Percentiles rank a stretch among this genome's conserved stretches.
Conservation (phyloP, 495 filamentous ascomycete genomes). For the Neurospora sp. region DNA sequence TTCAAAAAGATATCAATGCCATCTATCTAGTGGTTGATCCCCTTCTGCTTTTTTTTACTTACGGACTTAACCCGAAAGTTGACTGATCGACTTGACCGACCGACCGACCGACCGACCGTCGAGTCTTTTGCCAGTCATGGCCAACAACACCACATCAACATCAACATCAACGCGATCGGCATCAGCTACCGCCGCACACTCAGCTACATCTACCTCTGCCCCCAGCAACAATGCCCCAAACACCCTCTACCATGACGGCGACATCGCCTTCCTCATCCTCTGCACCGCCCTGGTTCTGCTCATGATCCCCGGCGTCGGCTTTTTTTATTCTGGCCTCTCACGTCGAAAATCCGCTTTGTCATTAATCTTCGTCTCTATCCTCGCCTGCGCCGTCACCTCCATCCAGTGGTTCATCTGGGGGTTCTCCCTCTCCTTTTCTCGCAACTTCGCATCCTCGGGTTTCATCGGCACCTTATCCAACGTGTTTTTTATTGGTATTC, state of each 20-base stretch:
- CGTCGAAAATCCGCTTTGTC: conserved; percentile 89
- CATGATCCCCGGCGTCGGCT: conserved; percentile 97
- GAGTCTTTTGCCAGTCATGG: not conserved
- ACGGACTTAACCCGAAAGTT: not conserved
- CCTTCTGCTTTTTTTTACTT: not conserved
- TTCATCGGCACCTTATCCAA: conserved; percentile 73
- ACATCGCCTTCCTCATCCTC: conserved; percentile 83
- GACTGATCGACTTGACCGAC: not conserved
- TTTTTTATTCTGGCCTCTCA: conserved; percentile 96
- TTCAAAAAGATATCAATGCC: not conserved
- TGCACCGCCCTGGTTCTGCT: conserved; percentile 82
- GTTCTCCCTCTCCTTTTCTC: conserved; percentile 87
- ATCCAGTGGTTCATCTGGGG: conserved; percentile 99
- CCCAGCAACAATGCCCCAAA: conserved; percentile 28
- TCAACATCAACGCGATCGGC: not conserved
- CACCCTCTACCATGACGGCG: conserved; percentile 49
- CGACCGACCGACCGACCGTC: not conserved
- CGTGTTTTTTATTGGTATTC: conserved; percentile 71
- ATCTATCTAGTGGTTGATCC: not conserved
- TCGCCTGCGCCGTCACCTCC: conserved; percentile 77
- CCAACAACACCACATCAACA: not conserved
- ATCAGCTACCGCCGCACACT: not conserved
- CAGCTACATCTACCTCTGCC: not conserved
- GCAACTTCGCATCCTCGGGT: conserved; percentile 56
- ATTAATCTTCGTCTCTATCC: conserved; percentile 89